These are phyloP conservation scores for Vitis rotundifolia DNA, from an alignment of 164 flowering plant genomes.

Conservation along the genomic window DNA sequence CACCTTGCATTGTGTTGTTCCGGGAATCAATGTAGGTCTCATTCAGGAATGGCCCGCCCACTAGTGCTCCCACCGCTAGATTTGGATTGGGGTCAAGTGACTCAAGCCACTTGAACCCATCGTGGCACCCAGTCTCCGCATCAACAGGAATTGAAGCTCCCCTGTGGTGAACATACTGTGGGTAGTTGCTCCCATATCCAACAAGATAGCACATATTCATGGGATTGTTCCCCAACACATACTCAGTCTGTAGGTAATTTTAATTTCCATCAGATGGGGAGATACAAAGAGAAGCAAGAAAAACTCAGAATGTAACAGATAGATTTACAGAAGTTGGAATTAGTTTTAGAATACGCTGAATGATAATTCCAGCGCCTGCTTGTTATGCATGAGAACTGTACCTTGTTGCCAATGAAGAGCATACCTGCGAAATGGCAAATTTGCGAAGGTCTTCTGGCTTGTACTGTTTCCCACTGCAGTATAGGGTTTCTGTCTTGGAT, in stretches of 20 bases:
- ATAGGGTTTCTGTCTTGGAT: conserved; percentile 20
- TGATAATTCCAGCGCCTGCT: not conserved
- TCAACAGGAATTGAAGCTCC: conserved; percentile 43
- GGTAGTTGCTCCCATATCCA: conserved; percentile 42
- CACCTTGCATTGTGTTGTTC: conserved; percentile 38
- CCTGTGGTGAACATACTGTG: conserved; percentile 47
- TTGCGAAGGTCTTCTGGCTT: conserved; percentile 34
- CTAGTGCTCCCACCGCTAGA: conserved; percentile 45
- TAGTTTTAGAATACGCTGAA: not conserved
- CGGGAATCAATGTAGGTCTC: conserved; percentile 36
- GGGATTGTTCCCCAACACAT: conserved; percentile 46
- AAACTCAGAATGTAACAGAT: not conserved
- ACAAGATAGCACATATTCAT: conserved; percentile 49
- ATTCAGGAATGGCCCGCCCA: conserved; percentile 49
- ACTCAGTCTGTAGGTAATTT: conserved; percentile 29
- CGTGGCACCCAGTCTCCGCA: conserved; percentile 30
- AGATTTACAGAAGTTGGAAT: not conserved
- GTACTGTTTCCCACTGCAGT: conserved; percentile 27
- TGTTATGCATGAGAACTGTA: not conserved
- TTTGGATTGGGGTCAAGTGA: conserved; percentile 44
- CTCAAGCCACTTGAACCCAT: conserved; percentile 48
- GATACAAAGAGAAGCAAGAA: too few relatives aligned
- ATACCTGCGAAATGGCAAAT: conserved; percentile 45
- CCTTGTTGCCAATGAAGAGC: not conserved
- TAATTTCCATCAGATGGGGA: too few relatives aligned